Base-by-base conservation (phyloP, 768 basidiomycete species). In the Mrakia frigida region DNA sequence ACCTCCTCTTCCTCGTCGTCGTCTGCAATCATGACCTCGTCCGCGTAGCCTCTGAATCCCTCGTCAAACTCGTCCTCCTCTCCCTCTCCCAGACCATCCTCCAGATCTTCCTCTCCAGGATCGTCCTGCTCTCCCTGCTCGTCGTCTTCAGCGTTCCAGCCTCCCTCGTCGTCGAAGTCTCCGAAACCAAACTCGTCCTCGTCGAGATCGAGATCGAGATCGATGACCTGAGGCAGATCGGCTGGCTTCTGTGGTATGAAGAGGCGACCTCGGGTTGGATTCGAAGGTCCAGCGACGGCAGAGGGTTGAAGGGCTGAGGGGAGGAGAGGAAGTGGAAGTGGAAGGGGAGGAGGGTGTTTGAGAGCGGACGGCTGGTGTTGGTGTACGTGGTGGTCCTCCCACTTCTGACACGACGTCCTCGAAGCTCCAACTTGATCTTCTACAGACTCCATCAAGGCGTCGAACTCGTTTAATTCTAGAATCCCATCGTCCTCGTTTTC, bases 161-260 rank as follows among this genome's bases (percentile, higher is more conserved):
- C 82, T 82, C 90, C 92, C 79, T 93, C 92, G 79, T 93, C 92
- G 16, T 88, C 91, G 80, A 85, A 28, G 56, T 56, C 88, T 60
- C 85, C 88, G 91, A 92, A 92, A 10, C 89, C 88, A 43, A 70
- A 65, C 28, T 53, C 74, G 46, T 63, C 63, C 46, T 28, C 75
- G 59, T n/a, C 28, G 46, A n/a, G n/a, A n/a, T n/a, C n/a, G n/a
- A n/a, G n/a, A n/a, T 70, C 69, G 28, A 53, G 69, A n/a, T 53
- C 46, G 69, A 70, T 33, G 69, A 53, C 16, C n/a, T 52, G 16
- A n/a, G 43, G 41, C 6, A 28, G 69, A 35, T 50, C 43, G 69
- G 23, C 43, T 25, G 46, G 18, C 28, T 53, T 46, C 10, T 10
- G 37, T 25, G 28, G 3, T 6, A 70, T 25, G 23, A 18, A 35